These are phyloP conservation scores for Cucurbita pepo DNA, from an alignment of 306 rosid genomes.

Conservation along the genomic window DNA sequence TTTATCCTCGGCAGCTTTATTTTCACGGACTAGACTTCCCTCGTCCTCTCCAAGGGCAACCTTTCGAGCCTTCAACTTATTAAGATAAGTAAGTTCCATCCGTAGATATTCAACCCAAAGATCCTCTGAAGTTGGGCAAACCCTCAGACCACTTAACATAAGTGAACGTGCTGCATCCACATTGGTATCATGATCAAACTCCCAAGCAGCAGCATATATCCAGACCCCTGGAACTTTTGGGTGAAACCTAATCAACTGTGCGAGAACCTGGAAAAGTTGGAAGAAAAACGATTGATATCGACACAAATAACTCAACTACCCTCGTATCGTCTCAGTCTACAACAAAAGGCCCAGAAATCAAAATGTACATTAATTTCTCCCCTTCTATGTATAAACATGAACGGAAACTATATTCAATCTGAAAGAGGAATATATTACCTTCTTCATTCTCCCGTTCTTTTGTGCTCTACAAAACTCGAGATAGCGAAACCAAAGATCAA, in stretches of 20 bases:
- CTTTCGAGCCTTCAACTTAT: constrained; percentile 74
- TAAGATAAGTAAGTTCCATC: constrained; percentile 81
- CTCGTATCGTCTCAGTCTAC: background rate
- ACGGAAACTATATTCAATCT: background rate
- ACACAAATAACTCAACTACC: background rate
- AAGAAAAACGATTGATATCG: background rate
- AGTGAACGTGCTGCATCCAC: constrained; percentile 73
- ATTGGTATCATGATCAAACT: constrained; percentile 70
- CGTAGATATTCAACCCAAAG: constrained; percentile 93
- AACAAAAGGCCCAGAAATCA: background rate
- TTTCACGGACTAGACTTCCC: constrained; percentile 38
- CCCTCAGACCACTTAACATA: constrained; percentile 80
- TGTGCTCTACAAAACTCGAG: constrained; percentile 56
- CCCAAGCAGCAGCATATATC: constrained; percentile 99
- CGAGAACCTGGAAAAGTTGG: constrained; percentile 44
- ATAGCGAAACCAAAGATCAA: constrained; percentile 46
- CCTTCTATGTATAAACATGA: background rate
- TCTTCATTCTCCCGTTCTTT: constrained; percentile 71
- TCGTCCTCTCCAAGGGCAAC: constrained; percentile 87
- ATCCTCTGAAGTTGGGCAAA: constrained; percentile 60
- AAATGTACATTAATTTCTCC: background rate
- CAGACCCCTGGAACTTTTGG: constrained; percentile 80
- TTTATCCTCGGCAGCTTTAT: constrained; percentile 31
- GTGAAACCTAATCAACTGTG: constrained; percentile 63
- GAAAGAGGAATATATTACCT: constrained; percentile 15